A percentile compares a stretch with the other conserved stretches of the same genome.
Evolutionary conservation across 2,329 filamentous ascomycete genomes (phyloP).

Genomic region (Huntiella omanensis): DNA sequence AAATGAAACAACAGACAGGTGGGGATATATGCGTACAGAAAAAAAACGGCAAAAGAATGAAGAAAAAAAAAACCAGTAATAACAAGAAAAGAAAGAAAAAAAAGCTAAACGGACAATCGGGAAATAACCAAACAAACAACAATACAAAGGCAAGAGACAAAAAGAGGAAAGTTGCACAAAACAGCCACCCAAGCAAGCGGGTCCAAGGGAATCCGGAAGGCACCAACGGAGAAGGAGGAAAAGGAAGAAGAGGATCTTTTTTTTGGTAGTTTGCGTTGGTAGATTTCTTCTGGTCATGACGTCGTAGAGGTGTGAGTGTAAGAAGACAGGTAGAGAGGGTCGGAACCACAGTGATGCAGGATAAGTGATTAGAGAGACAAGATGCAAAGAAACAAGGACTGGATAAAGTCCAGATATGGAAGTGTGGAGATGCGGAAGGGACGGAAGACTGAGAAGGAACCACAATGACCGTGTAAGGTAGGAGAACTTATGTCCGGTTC

Average conservation of each 20-base stretch:
- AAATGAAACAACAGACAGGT: background rate
- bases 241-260: slow-evolving; percentile 1
- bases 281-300: slow-evolving; percentile 6
- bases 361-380: background rate
- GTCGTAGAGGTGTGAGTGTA: slow-evolving; percentile 1
- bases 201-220: background rate
- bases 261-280: background rate
- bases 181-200: background rate
- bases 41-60: background rate
- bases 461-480: too few species aligned
- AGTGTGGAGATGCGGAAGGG: too few species aligned
- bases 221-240: background rate
- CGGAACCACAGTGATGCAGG: background rate
- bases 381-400: background rate
- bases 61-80: background rate
- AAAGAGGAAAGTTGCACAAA: background rate
- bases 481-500: too few species aligned
- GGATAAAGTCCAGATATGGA: too few species aligned
- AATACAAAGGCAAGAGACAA: background rate
- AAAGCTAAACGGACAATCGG: background rate
- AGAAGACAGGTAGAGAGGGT: background rate
- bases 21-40: slow-evolving; percentile 2
- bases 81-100: slow-evolving; percentile 1
- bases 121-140: background rate
- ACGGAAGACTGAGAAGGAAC: background rate